Conservation (phyloP, 441 rosid genomes). For the Pelargonium australe region DNA sequence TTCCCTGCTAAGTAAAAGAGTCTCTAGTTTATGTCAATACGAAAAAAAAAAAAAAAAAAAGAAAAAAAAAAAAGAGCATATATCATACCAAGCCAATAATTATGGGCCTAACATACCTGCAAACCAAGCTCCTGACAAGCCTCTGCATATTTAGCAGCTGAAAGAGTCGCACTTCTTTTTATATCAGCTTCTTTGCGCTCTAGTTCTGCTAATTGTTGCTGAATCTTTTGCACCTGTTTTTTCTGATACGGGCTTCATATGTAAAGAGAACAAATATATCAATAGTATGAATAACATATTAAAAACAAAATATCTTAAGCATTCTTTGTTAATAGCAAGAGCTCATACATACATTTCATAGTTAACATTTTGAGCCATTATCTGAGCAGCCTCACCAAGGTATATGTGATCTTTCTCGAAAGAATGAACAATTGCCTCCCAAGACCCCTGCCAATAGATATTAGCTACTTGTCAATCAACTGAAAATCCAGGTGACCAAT, state of each 20-base stretch:
- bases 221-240: conserved; percentile 92
- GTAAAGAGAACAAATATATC: conserved; percentile 17
- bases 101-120: conserved; percentile 39
- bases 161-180: conserved; percentile 72
- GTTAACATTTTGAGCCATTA: conserved; percentile 78
- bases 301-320: conserved; percentile 4
- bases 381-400: conserved; percentile 95
- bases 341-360: conserved; percentile 74
- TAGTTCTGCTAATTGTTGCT: conserved; percentile 80
- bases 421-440: conserved; percentile 82
- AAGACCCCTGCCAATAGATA: conserved; percentile 51
- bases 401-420: conserved; percentile 80
- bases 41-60: neutral
- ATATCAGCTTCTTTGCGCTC: conserved; percentile 93
- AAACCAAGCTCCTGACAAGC: conserved; percentile 97
- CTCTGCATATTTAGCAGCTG: conserved; percentile 79
- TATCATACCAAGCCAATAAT: conserved; percentile 17
- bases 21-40: conserved; percentile 10
- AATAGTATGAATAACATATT: neutral
- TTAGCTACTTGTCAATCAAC: conserved; percentile 8
- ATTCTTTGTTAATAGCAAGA: conserved; percentile 7
- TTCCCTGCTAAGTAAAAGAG: conserved; percentile 51
- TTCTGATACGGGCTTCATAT: conserved; percentile 78
- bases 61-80: neutral
- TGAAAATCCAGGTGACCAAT: neutral